Base-by-base conservation (phyloP, 148 eudicot species). In the Diospyros kaki region DNA sequence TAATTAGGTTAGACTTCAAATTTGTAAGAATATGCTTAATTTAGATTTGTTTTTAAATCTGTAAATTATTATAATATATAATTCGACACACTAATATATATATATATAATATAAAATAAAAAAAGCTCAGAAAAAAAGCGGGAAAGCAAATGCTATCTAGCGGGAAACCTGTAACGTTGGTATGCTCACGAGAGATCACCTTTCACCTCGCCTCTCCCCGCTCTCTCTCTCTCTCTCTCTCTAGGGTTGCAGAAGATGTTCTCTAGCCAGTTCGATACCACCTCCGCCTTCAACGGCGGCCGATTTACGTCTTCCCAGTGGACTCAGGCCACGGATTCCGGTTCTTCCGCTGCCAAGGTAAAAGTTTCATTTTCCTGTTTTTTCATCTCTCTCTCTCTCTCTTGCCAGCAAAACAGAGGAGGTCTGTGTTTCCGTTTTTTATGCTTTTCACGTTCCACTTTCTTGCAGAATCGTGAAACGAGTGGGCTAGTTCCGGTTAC, bases 251-350 rank as follows among this genome's bases (percentile, higher is more conserved):
- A 50, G 48, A 44, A 38, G 78, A 88, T 88, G 92, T 86, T 84
- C 71, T 62, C 88, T 4, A 84, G 79, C 75, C 88, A 88, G 72
- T 86, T 69, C 76, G 98, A 90, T 41, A 68, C 77, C 50, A 80
- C 71, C 76, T 80, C 80, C 62, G 76, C 86, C 73, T 80, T 83
- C 76, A 74, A 68, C 59, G 79, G 84, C 77, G 90, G 83, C 44
- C 90, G 94, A 3, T 88, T 88, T 72, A 78, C 84, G 18, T 81
- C 92, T 5, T 88, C 97, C 18, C 94, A 88, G 72, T 72, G 88
- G 11, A 80, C 87, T 56, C 92, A 86, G 71, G 74, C 75, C 59
- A 50, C 80, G 38, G 91, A 89, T 40, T 51, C 80, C 18, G 62
- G 76, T 1, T 74, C 84, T 59, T 75, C 89, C 72, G 84, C 86